phyloP scores from a whole-genome alignment of 2,329 filamentous ascomycete genomes.

The Colletotrichum camelliae region DNA sequence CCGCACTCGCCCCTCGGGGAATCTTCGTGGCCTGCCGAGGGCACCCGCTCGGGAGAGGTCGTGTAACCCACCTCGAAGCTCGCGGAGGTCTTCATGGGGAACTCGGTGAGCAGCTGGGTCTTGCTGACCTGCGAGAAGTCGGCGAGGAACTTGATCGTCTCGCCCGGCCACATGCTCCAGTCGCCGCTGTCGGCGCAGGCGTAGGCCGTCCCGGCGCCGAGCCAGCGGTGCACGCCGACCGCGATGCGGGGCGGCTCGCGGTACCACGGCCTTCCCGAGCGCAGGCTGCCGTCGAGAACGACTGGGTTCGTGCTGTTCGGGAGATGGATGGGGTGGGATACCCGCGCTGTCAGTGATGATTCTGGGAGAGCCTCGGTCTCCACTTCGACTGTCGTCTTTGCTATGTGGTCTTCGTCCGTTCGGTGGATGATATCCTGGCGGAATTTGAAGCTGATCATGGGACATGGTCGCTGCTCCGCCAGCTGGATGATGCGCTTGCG shows the following conservation, averaged over 20 bases:
- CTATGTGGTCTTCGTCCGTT: not conserved
- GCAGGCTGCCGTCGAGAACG: constrained; percentile 41
- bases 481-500: constrained; percentile 41
- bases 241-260: constrained; percentile 31
- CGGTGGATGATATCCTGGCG: constrained; percentile 42
- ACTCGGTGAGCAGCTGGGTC: constrained; percentile 32
- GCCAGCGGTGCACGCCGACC: constrained; percentile 37
- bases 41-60: constrained; percentile 34
- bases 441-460: constrained; percentile 39
- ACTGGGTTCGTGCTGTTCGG: constrained; percentile 33
- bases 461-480: constrained; percentile 41
- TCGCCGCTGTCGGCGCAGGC: constrained; percentile 47
- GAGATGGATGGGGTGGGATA: constrained; percentile 37
- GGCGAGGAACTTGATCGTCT: constrained; percentile 36
- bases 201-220: constrained; percentile 40
- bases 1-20: constrained; percentile 37
- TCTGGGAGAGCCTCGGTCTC: constrained; percentile 45
- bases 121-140: constrained; percentile 36
- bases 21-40: constrained; percentile 33
- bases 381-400: constrained; percentile 34
- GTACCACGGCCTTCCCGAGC: constrained; percentile 23
- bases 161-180: constrained; percentile 34
- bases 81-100: constrained; percentile 34
- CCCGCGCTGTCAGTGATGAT: constrained; percentile 38
- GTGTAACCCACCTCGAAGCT: constrained; percentile 48